Evolutionary conservation across 2,329 filamentous ascomycete genomes (phyloP).

Genomic region (Phaeosphaeria sp.): DNA sequence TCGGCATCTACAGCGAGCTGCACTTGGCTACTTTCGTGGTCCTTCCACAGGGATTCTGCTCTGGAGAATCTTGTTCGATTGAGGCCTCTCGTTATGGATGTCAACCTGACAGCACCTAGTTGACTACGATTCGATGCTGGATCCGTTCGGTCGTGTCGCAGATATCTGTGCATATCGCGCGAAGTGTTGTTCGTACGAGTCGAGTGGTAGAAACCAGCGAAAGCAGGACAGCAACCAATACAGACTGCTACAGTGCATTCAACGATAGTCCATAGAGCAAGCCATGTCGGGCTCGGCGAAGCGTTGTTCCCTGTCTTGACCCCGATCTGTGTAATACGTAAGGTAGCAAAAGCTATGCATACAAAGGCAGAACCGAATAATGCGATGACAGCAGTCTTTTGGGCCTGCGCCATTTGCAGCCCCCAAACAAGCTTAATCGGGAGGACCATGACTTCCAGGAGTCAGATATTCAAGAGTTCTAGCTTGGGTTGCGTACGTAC

Average conservation of each 20-base stretch:
- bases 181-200: slow-evolving; percentile 13
- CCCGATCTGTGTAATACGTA: slow-evolving; percentile 43
- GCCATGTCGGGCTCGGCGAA: slow-evolving; percentile 40
- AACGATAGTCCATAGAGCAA: slow-evolving; percentile 45
- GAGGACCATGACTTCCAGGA: slow-evolving; percentile 44
- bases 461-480: background rate
- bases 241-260: slow-evolving; percentile 40
- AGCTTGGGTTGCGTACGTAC: slow-evolving; percentile 15
- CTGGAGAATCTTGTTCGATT: background rate
- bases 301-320: slow-evolving; percentile 24
- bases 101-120: background rate
- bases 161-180: slow-evolving; percentile 16
- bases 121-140: slow-evolving; percentile 1
- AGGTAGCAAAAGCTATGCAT: slow-evolving; percentile 28
- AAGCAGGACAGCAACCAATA: slow-evolving; percentile 32
- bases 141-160: slow-evolving; percentile 12
- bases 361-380: slow-evolving; percentile 32
- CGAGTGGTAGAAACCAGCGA: slow-evolving; percentile 22
- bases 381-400: slow-evolving; percentile 44
- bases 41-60: slow-evolving; percentile 10
- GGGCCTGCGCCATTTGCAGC: slow-evolving; percentile 38
- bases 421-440: slow-evolving; percentile 47
- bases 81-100: too few relatives aligned
- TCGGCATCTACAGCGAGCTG: slow-evolving; percentile 12
- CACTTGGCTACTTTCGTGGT: slow-evolving; percentile 20